phyloP scores from a whole-genome alignment of 2,329 filamentous ascomycete genomes.

The Clonostachys rhizophaga region DNA sequence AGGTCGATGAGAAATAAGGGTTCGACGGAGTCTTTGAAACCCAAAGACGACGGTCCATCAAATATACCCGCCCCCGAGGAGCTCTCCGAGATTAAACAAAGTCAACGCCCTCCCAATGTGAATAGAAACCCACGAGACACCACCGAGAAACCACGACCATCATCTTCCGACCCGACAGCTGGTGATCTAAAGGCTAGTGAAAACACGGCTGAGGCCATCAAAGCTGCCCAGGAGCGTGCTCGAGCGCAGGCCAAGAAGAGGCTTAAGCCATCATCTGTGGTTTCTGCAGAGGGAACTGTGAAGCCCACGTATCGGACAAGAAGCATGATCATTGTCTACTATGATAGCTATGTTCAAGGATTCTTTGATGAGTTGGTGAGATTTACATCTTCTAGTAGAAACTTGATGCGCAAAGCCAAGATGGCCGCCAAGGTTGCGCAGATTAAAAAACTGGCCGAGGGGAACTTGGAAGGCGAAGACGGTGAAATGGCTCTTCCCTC shows the following conservation, averaged over 20 bases:
- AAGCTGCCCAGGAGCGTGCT: conserved; percentile 37
- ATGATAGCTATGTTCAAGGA: conserved; percentile 81
- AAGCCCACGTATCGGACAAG: conserved; percentile 61
- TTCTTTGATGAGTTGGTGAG: conserved; percentile 80
- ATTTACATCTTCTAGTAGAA: conserved; percentile 73
- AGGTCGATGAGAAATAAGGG: conserved; percentile 44
- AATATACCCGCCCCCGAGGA: conserved; percentile 11
- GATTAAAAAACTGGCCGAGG: conserved; percentile 55
- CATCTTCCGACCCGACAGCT: conserved; percentile 16
- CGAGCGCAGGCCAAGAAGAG: conserved; percentile 44
- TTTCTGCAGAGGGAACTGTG: conserved; percentile 40
- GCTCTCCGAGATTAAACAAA: background rate
- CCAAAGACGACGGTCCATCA: conserved; percentile 34
- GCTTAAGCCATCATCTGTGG: conserved; percentile 44
- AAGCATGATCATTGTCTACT: conserved; percentile 82
- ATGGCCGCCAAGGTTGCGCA: conserved; percentile 73
- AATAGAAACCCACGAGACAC: conserved; percentile 1
- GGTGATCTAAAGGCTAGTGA: no score
- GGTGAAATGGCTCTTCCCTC: conserved; percentile 26
- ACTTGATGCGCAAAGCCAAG: conserved; percentile 82
- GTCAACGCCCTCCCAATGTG: background rate
- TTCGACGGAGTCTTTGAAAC: conserved; percentile 48
- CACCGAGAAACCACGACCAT: conserved; percentile 16
- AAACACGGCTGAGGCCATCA: background rate
- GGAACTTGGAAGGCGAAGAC: conserved; percentile 31